Evolutionary conservation across 106 monocot genomes (phyloP).

Genomic region (Vanilla planifolia): DNA sequence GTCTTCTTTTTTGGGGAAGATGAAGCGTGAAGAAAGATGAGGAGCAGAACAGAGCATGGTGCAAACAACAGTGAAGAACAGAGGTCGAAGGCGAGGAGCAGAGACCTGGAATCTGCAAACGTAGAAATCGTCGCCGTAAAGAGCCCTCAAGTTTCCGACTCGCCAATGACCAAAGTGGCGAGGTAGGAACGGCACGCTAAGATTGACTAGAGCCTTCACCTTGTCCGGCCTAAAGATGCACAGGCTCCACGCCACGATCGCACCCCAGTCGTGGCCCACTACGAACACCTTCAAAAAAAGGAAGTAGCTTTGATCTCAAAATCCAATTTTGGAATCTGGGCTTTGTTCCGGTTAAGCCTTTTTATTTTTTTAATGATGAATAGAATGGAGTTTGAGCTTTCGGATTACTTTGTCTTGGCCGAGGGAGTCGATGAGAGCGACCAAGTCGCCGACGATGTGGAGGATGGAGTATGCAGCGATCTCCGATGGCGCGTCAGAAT

Average conservation of each 20-base stretch:
- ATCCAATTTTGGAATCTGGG: too few species aligned
- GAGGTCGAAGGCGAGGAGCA: neutral
- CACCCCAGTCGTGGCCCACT: conserved; percentile 42
- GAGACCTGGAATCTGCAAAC: conserved; percentile 40
- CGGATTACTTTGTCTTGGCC: conserved; percentile 20
- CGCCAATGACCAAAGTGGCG: too few species aligned
- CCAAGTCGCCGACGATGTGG: conserved; percentile 43
- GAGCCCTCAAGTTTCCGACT: conserved; percentile 4
- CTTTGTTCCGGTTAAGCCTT: too few species aligned
- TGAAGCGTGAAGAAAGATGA: neutral
- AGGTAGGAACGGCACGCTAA: too few species aligned
- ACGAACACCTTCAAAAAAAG: conserved; percentile 5
- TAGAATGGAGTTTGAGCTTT: too few species aligned
- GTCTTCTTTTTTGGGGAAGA: too few species aligned
- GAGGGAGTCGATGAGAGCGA: conserved; percentile 33
- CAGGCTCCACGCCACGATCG: conserved; percentile 45
- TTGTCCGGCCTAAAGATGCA: neutral
- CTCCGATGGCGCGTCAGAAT: conserved; percentile 28
- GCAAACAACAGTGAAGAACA: neutral
- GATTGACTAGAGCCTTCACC: neutral
- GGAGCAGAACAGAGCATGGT: neutral
- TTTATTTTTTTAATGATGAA: too few species aligned
- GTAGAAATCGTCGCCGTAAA: conserved; percentile 40
- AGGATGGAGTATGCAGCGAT: conserved; percentile 20
- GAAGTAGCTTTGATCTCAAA: too few species aligned